Evolutionary conservation across 164 flowering plant species (phyloP).

Genomic region (Nymphaea colorata): DNA sequence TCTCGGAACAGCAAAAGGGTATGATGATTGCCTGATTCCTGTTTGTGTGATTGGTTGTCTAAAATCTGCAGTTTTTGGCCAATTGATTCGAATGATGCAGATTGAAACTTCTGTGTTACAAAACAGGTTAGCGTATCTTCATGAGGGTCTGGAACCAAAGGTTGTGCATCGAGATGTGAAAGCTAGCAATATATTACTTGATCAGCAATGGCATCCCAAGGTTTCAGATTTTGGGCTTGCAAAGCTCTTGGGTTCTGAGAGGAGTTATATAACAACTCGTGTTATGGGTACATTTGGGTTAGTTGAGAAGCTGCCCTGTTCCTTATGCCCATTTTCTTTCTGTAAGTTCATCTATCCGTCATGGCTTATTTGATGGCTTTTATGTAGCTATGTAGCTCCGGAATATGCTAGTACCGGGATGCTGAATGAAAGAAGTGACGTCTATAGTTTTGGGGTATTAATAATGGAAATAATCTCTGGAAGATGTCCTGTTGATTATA

Average conservation of each 20-base stretch:
- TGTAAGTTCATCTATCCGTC: not conserved
- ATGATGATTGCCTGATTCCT: constrained; percentile 1
- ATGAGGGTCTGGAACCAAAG: constrained; percentile 96
- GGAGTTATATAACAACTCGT: constrained; percentile 81
- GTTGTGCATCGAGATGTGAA: constrained; percentile 94
- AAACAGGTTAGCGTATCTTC: constrained; percentile 87
- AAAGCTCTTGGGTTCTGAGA: constrained; percentile 76
- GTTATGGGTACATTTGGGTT: constrained; percentile 99
- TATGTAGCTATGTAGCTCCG: constrained; percentile 85
- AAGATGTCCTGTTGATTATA: constrained; percentile 80
- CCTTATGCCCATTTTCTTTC: not conserved
- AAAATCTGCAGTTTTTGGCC: not conserved
- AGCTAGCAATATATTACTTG: constrained; percentile 83
- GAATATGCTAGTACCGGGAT: constrained; percentile 98
- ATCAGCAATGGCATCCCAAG: constrained; percentile 81
- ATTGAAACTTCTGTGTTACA: not conserved
- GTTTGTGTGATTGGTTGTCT: not conserved
- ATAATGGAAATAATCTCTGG: constrained; percentile 95
- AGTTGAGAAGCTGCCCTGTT: constrained; percentile 15
- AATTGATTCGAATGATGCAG: not conserved
- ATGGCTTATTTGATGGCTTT: not conserved
- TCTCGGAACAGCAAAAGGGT: constrained; percentile 95
- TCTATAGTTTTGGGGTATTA: constrained; percentile 89
- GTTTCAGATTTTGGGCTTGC: constrained; percentile 99
- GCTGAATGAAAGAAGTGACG: constrained; percentile 89